These are phyloP conservation scores for Torulaspora maleeae DNA, from an alignment of 805 yeast species.

Conservation along the genomic window DNA sequence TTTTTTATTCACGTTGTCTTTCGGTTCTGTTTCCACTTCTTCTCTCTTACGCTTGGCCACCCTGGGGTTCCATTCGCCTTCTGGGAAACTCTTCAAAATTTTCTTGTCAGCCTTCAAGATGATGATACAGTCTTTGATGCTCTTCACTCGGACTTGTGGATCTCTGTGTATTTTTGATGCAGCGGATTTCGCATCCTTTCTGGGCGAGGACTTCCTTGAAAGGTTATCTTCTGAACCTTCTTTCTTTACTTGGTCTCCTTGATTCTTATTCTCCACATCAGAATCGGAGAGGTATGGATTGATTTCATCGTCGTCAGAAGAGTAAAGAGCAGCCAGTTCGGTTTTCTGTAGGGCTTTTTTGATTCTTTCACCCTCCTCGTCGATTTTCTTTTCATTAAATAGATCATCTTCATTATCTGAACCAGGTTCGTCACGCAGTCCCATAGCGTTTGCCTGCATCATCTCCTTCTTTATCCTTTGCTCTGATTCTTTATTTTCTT, in stretches of 20 bases:
- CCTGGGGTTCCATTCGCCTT: constrained; percentile 80
- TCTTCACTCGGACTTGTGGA: constrained; percentile 41
- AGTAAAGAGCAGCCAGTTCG: constrained; percentile 69
- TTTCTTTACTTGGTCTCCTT: constrained; percentile 37
- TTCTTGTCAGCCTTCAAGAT: constrained; percentile 60
- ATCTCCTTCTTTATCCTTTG: constrained; percentile 76
- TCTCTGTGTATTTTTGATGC: constrained; percentile 23
- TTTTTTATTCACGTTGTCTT: constrained; percentile 38
- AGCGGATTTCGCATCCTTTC: constrained; percentile 17
- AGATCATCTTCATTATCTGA: constrained; percentile 67
- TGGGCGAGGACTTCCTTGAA: constrained; percentile 28
- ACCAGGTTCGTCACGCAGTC: constrained; percentile 52
- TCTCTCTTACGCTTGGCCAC: constrained; percentile 35
- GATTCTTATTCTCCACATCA: constrained; percentile 52
- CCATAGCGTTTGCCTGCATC: constrained; percentile 74
- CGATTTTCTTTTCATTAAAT: constrained; percentile 71
- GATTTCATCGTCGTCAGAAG: constrained; percentile 82
- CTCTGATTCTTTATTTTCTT: constrained; percentile 87
- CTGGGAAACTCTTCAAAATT: constrained; percentile 61
- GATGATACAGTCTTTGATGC: constrained; percentile 50
- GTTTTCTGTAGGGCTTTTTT: constrained; percentile 78
- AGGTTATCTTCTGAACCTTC: constrained; percentile 30
- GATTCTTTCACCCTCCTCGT: constrained; percentile 84
- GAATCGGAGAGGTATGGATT: constrained; percentile 79
- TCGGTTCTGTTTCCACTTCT: constrained; percentile 7